A percentile compares a stretch with the other conserved stretches of the same genome.
These are phyloP conservation scores for Penicillium janthinellum DNA, from an alignment of 2,329 filamentous ascomycete species.

Conservation along the genomic window DNA sequence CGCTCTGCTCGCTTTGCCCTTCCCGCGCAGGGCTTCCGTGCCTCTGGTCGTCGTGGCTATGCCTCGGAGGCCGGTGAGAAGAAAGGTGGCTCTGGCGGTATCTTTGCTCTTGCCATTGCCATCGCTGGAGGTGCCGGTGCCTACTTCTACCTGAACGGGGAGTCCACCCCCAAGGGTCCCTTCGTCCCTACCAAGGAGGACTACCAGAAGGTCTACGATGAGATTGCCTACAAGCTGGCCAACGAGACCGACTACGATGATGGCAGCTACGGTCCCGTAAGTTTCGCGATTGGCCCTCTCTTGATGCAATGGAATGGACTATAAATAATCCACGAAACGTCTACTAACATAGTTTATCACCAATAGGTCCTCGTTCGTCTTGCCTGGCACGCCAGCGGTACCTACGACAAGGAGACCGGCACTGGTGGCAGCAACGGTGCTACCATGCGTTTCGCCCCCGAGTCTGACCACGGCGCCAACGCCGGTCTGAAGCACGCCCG, in stretches of 20 bases:
- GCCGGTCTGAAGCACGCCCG: slow-evolving; percentile 83
- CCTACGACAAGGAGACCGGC: slow-evolving; percentile 81
- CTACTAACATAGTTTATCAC: not conserved
- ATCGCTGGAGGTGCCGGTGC: slow-evolving; percentile 66
- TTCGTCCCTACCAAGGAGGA: slow-evolving; percentile 79
- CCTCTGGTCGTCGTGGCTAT: slow-evolving; percentile 76
- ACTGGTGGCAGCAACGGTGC: slow-evolving; percentile 96
- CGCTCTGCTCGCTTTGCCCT: slow-evolving; percentile 62
- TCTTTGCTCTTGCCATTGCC: slow-evolving; percentile 62
- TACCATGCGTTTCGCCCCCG: slow-evolving; percentile 92
- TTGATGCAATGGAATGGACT: not conserved
- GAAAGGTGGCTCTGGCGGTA: slow-evolving; percentile 50
- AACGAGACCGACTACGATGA: slow-evolving; percentile 96
- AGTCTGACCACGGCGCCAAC: slow-evolving; percentile 89
- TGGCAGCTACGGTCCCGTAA: slow-evolving; percentile 85
- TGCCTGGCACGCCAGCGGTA: slow-evolving; percentile 92
- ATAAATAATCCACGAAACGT: not conserved
- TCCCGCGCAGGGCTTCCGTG: slow-evolving; percentile 68
- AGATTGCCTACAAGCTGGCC: slow-evolving; percentile 75
- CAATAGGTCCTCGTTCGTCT: slow-evolving; percentile 73
- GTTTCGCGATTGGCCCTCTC: slow-evolving; percentile 16
- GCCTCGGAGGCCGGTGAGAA: slow-evolving; percentile 65
- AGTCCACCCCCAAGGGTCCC: slow-evolving; percentile 53
- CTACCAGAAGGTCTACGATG: slow-evolving; percentile 94
- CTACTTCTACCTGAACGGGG: slow-evolving; percentile 62